Evolutionary conservation across 805 yeast species (phyloP).

Genomic region (Yarrowia alimentaria): DNA sequence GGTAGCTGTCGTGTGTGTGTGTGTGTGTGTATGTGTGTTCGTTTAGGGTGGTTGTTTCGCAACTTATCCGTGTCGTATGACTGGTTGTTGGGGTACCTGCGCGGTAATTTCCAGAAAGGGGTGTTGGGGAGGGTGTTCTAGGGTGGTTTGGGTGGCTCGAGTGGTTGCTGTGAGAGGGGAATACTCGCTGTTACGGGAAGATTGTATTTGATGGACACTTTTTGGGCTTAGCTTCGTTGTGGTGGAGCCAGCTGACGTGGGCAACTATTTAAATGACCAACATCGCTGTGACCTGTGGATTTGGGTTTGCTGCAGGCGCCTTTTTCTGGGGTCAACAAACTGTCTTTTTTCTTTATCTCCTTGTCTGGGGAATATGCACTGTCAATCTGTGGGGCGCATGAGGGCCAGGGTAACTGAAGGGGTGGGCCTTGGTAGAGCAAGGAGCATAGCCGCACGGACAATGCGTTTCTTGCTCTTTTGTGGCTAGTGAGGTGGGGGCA

Average conservation of each 20-base stretch:
- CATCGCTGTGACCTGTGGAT: neutral
- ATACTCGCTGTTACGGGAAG: too few relatives aligned
- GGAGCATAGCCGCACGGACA: too few relatives aligned
- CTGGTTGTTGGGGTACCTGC: too few relatives aligned
- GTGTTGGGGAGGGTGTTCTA: too few relatives aligned
- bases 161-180: too few relatives aligned
- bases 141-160: too few relatives aligned
- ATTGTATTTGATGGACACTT: too few relatives aligned
- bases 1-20: neutral
- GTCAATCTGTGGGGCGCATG: constrained; percentile 26
- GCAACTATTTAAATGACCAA: constrained; percentile 17
- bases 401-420: constrained; percentile 22
- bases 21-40: neutral
- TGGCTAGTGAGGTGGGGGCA: too few relatives aligned
- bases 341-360: constrained; percentile 15
- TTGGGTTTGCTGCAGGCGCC: constrained; percentile 7
- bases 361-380: constrained; percentile 15
- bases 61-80: too few relatives aligned
- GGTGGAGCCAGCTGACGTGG: neutral
- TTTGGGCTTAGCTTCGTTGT: neutral
- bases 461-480: too few relatives aligned
- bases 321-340: constrained; percentile 28
- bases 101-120: too few relatives aligned
- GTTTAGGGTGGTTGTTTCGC: neutral
- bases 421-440: too few relatives aligned